Evolutionary conservation across 2,329 filamentous ascomycete genomes (phyloP).

Genomic region (Geosmithia flava): DNA sequence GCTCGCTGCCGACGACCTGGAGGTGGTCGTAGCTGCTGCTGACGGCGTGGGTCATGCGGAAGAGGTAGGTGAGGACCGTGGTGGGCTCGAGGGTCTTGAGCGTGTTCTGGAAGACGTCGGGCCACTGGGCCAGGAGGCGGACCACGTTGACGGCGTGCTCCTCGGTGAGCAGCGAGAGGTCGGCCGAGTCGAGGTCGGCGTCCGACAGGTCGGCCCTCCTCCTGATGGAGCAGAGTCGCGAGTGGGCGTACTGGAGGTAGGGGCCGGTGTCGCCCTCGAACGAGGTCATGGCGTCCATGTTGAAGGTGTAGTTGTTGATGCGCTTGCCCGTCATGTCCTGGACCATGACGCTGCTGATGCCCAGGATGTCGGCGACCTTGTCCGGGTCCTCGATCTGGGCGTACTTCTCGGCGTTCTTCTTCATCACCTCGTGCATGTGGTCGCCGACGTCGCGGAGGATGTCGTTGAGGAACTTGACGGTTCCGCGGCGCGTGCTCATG

Average conservation of each 20-base stretch:
- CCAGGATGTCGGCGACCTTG: constrained; percentile 72
- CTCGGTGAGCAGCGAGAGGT: constrained; percentile 58
- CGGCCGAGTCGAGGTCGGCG: constrained; percentile 48
- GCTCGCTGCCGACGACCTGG: constrained; percentile 69
- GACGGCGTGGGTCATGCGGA: constrained; percentile 75
- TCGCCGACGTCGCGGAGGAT: constrained; percentile 73
- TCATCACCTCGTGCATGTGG: constrained; percentile 98
- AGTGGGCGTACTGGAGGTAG: constrained; percentile 75
- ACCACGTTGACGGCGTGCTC: constrained; percentile 61
- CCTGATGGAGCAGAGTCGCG: constrained; percentile 54
- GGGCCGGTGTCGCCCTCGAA: constrained; percentile 80
- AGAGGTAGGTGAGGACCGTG: constrained; percentile 47
- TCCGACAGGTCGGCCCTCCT: constrained; percentile 39
- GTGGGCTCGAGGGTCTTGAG: constrained; percentile 72
- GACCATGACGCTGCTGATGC: constrained; percentile 93
- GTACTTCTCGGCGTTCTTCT: constrained; percentile 82
- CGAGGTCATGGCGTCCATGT: constrained; percentile 70
- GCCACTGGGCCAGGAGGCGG: constrained; percentile 70
- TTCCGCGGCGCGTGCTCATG: constrained; percentile 60
- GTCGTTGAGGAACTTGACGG: constrained; percentile 57
- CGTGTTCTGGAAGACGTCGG: constrained; percentile 74
- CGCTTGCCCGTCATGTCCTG: constrained; percentile 96
- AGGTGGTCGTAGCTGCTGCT: constrained; percentile 74
- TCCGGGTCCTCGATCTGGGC: constrained; percentile 75
- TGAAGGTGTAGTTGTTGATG: constrained; percentile 61